Evolutionary conservation across 768 basidiomycete genomes (phyloP), one percentile per base, ranked within the genome.

Genomic region (Symmetrospora coprosmae): DNA sequence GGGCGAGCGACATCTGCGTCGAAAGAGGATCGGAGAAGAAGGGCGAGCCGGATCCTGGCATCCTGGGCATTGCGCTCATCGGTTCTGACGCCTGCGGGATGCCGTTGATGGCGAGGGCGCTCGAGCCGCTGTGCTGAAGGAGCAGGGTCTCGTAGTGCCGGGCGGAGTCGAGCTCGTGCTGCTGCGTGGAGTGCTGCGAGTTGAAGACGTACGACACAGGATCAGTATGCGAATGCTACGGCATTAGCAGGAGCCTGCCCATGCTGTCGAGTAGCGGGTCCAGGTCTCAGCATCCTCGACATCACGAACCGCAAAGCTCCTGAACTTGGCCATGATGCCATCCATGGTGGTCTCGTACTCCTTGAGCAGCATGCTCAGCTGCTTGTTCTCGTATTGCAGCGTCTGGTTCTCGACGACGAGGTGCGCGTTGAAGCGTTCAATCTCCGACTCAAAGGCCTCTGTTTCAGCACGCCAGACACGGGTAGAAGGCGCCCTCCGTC

Each of bases 311-410:
- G 87, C 82, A 69, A 96, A 85, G 61, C 83, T 84, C 61, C 91
- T 79, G 71, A 97, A 96, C 74, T 96, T 96, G 50, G 82, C 75
- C 94, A 99, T 97, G 70, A 97, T 86, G 28, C 83, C 90, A 67
- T 96, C 91, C 76, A 99, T 79, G 2, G 91, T 94, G 53, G 77
- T 77, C 71, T 97, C 91, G 71, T 97, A 92, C 72, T 99, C 94
- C 69, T 90, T 91, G 59, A 97, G 76, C 27, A 99, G 77, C 27
- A 81, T 67, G 65, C 83, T 84, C 30, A 97, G 78, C 70, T 97
- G 92, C 71, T 87, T 90, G 76, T 99, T 97, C 74, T 99, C 94
- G 64, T 96, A 84, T 48, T 86, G 76, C 1, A 99, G 75, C 0
- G 82, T 79, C 69, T 94, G 91, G 71, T 97, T 97, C 73, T 99